Evolutionary conservation across 768 basidiomycete species (phyloP).

Genomic region (Tylopilus rubrobrunneus): DNA sequence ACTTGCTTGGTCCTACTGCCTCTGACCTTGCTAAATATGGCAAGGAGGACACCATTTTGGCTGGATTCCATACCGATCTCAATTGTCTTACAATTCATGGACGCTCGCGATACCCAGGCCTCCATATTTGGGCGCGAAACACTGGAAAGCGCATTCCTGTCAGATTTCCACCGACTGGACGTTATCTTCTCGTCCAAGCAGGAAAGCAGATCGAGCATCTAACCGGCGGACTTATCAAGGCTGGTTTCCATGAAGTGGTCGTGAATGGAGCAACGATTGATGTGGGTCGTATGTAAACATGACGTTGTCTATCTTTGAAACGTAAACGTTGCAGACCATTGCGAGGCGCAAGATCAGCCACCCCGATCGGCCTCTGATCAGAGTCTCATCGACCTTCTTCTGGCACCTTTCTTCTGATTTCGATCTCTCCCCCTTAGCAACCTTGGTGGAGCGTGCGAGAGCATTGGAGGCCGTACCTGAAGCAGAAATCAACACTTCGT

Average conservation of each 20-base stretch:
- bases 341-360: constrained; percentile 51
- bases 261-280: constrained; percentile 77
- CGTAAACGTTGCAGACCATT: constrained; percentile 46
- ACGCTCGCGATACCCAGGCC: constrained; percentile 79
- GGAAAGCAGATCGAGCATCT: constrained; percentile 94
- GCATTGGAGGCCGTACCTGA: constrained; percentile 36
- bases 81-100: constrained; percentile 94
- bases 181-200: constrained; percentile 87
- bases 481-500: constrained; percentile 38
- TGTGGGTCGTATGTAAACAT: constrained; percentile 36
- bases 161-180: constrained; percentile 74
- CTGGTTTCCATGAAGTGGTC: constrained; percentile 93
- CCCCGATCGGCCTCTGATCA: constrained; percentile 80
- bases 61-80: constrained; percentile 92
- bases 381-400: constrained; percentile 97
- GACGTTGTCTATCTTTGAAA: background rate
- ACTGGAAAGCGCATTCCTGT: constrained; percentile 88
- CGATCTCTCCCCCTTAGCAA: constrained; percentile 63
- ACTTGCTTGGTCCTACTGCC: constrained; percentile 90
- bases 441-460: constrained; percentile 47
- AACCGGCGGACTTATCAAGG: constrained; percentile 79
- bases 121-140: constrained; percentile 95
- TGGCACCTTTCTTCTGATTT: constrained; percentile 90
- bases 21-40: constrained; percentile 84
- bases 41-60: constrained; percentile 76